Conservation (phyloP, 805 yeast genomes). For the Wickerhamomyces bisporus region DNA sequence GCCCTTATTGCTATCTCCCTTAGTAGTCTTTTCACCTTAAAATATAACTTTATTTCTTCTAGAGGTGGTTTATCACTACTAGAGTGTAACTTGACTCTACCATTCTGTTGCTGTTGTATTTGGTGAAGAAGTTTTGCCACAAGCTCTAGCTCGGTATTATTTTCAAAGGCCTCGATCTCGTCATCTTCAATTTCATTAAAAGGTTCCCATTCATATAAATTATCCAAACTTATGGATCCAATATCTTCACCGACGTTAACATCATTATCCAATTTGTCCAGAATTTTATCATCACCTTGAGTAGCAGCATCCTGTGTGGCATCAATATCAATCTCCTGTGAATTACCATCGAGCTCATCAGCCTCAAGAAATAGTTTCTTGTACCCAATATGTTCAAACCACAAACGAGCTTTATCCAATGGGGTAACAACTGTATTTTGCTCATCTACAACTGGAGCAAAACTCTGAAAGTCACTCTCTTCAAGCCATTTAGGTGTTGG, state of each 20-base stretch:
- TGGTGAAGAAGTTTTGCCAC: slow-evolving; percentile 42
- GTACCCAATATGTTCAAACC: slow-evolving; percentile 52
- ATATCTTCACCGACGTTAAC: slow-evolving; percentile 5
- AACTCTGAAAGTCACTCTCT: slow-evolving; percentile 42
- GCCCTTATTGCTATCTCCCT: slow-evolving; percentile 36
- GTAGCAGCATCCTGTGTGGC: slow-evolving; percentile 6
- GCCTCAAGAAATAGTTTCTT: slow-evolving; percentile 26
- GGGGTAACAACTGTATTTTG: slow-evolving; percentile 48
- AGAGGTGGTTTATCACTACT: slow-evolving; percentile 32
- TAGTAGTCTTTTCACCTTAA: slow-evolving; percentile 40
- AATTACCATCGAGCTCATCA: slow-evolving; percentile 12
- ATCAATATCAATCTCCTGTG: slow-evolving; percentile 6
- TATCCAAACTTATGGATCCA: slow-evolving; percentile 29
- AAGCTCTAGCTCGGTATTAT: slow-evolving; percentile 36
- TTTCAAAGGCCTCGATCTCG: slow-evolving; percentile 42
- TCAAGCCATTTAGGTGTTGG: slow-evolving; percentile 65
- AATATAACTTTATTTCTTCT: slow-evolving; percentile 39
- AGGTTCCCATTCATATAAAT: slow-evolving; percentile 47
- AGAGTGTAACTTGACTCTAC: slow-evolving; percentile 29
- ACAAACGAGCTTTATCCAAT: slow-evolving; percentile 43
- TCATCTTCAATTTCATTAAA: slow-evolving; percentile 43
- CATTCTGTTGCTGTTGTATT: slow-evolving; percentile 45
- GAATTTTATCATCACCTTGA: slow-evolving; percentile 5
- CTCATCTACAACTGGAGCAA: slow-evolving; percentile 66
- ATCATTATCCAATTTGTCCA: too few relatives aligned